Base-by-base conservation (phyloP, 306 rosid genomes). In the Datisca glomerata region DNA sequence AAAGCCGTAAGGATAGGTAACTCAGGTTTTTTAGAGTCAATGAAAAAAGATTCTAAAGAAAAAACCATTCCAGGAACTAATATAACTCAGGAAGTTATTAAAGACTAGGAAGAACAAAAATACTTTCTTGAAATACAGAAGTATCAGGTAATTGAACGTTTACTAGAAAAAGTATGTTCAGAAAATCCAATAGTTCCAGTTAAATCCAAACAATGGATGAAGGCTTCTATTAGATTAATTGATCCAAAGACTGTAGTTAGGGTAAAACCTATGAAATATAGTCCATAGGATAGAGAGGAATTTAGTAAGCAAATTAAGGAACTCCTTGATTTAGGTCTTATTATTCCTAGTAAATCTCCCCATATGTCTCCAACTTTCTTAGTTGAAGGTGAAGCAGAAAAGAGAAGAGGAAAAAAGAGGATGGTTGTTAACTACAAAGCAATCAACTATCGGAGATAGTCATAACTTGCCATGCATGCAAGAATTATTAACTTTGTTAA, bases 311-410 rank as follows among this genome's bases (percentile, higher is more conserved):
- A 41, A 10, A 41, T 41, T 1, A 41, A 41, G 22, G 45, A 41
- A 41, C 23, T 41, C 4, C 45, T 41, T 4, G 11, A 3, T 4
- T 8, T 41, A 16, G 14, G 14, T 5, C 8, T 41, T 4, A 41
- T 4, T 16, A 41, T 0, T 2, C 1, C 12, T 17, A 17, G 24
- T 6, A 41, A 41, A 18, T 17, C 23, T 0, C 45, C 45, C 2
- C 45, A 41, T 19, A 41, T 9, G 23, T 16, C 23, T 10, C 45
- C 45, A 8, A 11, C 45, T 0, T 41, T 41, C 6, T 10, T 41
- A 0, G 45, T 41, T 17, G 45, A 41, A 18, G 18, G 18, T 4
- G 45, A 41, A 41, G 45, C 23, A 5, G 45, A 41, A 41, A 41
- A 10, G 8, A 6, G 45, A 0, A 1, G 45, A 41, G 45, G 45